Evolutionary conservation across 1,139 yeast genomes (phyloP), one percentile per base, ranked within the genome.

Genomic region (Pichia sp.): DNA sequence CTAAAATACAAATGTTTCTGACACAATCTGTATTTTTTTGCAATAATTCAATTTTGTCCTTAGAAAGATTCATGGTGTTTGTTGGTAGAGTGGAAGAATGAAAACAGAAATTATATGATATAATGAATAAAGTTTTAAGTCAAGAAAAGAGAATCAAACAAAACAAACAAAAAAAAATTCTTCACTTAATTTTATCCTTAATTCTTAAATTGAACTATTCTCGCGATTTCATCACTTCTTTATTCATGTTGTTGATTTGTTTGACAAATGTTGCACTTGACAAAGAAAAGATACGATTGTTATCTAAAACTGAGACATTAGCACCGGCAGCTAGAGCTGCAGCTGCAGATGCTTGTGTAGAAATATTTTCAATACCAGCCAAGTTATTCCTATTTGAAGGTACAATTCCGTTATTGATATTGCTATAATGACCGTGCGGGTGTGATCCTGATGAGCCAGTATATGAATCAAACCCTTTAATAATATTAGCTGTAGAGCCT

Each of bases 1-100:
- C 99, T 44, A 94, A 71, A 51, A 94, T 89, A 65, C 98, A 94
- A 39, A 94, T 87, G 64, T 94, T 94, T 49, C 98, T 72, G 31
- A 92, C 80, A 50, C 78, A 69, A 10, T 74, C 67, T 1, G 96
- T 81, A 52, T 82, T 76, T 53, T 70, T 71, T 63, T 92, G 97
- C 27, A 90, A 67, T 49, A 76, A 67, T 40, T 74, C 71, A 30
- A 87, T 73, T 32, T 81, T 79, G 36, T 81, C 84, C 23, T 82
- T 73, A 3, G 87, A 73, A 30, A 76, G 61, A 57, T 70, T 72
- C 81, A 76, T 76, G 9, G 25, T 16, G 24, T 10, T 16, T 16
- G 16, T 16, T 16, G 16, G 16, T 16, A 16, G 16, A 16, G 16
- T 16, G 16, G 16, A 16, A 16, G 16, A 16, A 16, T 16, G 16